Base-by-base conservation (phyloP, 2,329 filamentous ascomycete genomes). In the Apiospora pterosperma region DNA sequence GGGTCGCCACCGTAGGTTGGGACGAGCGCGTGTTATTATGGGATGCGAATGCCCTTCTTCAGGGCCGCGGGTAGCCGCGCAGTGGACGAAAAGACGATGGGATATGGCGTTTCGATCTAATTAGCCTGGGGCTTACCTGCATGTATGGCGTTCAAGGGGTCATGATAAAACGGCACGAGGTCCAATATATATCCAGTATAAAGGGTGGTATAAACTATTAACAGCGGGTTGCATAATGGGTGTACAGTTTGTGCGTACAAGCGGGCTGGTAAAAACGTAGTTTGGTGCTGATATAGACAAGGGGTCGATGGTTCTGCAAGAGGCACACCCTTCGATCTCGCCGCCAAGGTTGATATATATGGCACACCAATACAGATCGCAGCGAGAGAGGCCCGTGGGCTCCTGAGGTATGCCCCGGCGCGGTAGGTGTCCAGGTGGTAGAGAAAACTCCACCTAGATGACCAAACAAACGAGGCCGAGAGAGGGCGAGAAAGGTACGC, bases 1-100 rank as follows among this genome's bases (percentile, higher is more conserved):
- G 96, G 96, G 94, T 94, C 70, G 94, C 96, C 2, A 96, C 92
- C 67, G 92, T 91, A 2, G 94, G 93, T 0, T 99, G 96, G 96
- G 96, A 99, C 73, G 93, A 97, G 80, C 86, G 89, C 71, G 85
- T 99, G 12, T 81, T 96, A 71, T 87, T 99, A 6, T 99, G 95
- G 95, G 96, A 99, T 81, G 92, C 94, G 12, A 63, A 63, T n/a
- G 34, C 34, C 21, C 61, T 63, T 11, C 28, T 63, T 7, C 61
- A 63, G 31, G 60, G 60, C 12, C 60, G 60, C 19, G 60, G 60
- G 11, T 62, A 62, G n/a, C 16, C 48, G 11, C 16, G 21, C 41
- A 6, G 5, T 16, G 21, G 11, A 55, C 28, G 48, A 34, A 10
- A 55, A 44, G 21, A 52, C 25, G 14, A 52, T 12, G 28, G 12